Percentiles rank a stretch among this genome's conserved stretches.
phyloP scores from a whole-genome alignment of 179 eudicot species.

The Actinidia arguta region DNA sequence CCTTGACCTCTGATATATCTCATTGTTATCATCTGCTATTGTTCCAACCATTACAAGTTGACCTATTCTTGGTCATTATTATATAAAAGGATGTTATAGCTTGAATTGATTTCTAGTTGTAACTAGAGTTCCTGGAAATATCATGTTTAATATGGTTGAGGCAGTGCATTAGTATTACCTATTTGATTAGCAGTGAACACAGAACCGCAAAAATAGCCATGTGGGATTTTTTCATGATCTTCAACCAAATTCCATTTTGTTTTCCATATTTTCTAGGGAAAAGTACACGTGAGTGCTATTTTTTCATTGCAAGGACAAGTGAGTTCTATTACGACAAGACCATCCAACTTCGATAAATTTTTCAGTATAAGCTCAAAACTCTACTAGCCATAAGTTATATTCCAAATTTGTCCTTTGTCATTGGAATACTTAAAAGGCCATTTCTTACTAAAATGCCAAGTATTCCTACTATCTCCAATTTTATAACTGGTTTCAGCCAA shows the following conservation, averaged over 20 bases:
- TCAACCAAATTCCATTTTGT: too few relatives aligned
- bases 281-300: too few relatives aligned
- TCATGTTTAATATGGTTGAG: not conserved
- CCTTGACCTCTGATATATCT: not conserved
- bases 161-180: not conserved
- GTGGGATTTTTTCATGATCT: too few relatives aligned
- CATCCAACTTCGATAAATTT: too few relatives aligned
- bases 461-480: not conserved
- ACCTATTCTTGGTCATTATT: not conserved
- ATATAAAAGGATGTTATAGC: not conserved
- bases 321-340: too few relatives aligned
- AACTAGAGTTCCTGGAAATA: not conserved
- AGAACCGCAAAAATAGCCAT: not conserved
- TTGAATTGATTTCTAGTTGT: not conserved
- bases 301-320: too few relatives aligned
- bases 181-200: not conserved
- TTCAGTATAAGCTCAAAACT: not conserved
- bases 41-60: not conserved
- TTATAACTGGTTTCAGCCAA: not conserved
- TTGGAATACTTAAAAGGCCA: not conserved
- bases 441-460: not conserved
- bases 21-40: not conserved
- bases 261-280: not conserved
- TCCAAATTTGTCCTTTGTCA: not conserved
- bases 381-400: not conserved